Conservation (phyloP, 1,139 yeast genomes). For the Debaryomyces udenii region DNA sequence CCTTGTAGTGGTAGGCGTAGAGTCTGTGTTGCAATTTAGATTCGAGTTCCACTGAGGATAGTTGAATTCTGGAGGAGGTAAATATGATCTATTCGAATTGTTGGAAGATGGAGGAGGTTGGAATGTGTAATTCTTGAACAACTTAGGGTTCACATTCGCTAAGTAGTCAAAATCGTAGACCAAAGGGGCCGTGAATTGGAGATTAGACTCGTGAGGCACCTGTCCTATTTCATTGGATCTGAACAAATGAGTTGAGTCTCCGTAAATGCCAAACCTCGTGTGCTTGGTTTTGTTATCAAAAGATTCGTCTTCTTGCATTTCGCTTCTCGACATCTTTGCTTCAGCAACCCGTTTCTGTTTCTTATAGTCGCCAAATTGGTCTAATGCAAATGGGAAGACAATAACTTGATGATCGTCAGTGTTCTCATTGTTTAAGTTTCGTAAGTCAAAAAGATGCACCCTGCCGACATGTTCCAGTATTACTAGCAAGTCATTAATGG, state of each 20-base stretch:
- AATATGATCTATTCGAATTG: constrained; percentile 5
- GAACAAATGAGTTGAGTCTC: constrained; percentile 4
- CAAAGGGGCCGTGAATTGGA: constrained; percentile 41
- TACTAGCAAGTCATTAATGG: constrained; percentile 70
- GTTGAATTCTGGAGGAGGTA: constrained; percentile 27
- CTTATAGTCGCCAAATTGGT: constrained; percentile 40
- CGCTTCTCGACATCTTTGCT: not conserved
- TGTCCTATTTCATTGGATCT: constrained; percentile 1
- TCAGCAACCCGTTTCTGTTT: constrained; percentile 10
- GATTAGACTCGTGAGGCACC: constrained; percentile 3
- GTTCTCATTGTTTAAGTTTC: constrained; percentile 57
- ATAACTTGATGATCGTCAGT: constrained; percentile 68
- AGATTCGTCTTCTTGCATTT: constrained; percentile 1
- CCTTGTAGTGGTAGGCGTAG: constrained; percentile 1
- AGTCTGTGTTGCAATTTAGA: constrained; percentile 7
- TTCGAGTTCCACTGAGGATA: constrained; percentile 29
- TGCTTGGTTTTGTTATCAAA: not conserved
- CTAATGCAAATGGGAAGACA: constrained; percentile 51
- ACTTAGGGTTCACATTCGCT: constrained; percentile 39
- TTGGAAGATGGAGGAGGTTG: constrained; percentile 28
- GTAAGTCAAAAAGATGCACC: constrained; percentile 78
- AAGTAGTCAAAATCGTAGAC: constrained; percentile 50
- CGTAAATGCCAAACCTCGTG: constrained; percentile 7
- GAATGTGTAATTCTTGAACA: constrained; percentile 42
- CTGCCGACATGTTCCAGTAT: constrained; percentile 85